Evolutionary conservation across 306 rosid genomes (phyloP).

Genomic region (Leucaena leucocephala): DNA sequence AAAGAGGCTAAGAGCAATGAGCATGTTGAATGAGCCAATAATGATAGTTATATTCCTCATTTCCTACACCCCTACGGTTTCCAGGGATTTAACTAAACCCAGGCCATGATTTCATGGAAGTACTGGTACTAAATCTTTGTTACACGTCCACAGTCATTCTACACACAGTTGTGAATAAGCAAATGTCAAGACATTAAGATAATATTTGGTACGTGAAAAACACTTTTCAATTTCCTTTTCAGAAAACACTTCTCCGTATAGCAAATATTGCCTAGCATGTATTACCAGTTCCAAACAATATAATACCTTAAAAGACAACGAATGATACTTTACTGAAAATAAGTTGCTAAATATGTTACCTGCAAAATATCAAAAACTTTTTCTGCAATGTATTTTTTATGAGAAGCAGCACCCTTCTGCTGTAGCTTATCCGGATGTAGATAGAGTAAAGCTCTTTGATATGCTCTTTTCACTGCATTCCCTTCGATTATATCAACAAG

Average conservation of each 20-base stretch:
- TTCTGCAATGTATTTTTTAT: constrained; percentile 80
- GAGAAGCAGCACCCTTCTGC: constrained; percentile 85
- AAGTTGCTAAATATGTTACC: constrained; percentile 47
- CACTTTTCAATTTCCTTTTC: background rate
- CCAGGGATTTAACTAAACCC: background rate
- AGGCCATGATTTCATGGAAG: background rate
- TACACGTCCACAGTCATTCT: too few species aligned
- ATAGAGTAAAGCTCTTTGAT: constrained; percentile 88
- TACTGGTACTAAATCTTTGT: too few species aligned
- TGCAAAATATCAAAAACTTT: constrained; percentile 86
- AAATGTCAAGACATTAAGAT: background rate
- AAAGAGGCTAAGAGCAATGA: background rate
- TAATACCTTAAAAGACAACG: background rate
- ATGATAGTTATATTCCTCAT: constrained; percentile 5
- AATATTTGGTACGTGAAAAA: too few species aligned
- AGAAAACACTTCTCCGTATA: background rate
- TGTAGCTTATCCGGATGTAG: constrained; percentile 98
- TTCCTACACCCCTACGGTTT: background rate
- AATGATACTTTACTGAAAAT: background rate
- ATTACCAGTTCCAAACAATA: constrained; percentile 18
- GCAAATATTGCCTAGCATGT: background rate
- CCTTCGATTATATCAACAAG: constrained; percentile 94
- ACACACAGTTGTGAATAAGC: background rate
- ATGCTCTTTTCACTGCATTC: constrained; percentile 85
- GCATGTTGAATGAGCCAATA: background rate